Percentiles rank a stretch among this genome's conserved stretches.
These are phyloP conservation scores for Cynara cardunculus DNA, from an alignment of 129 eudicot species.

Conservation along the genomic window DNA sequence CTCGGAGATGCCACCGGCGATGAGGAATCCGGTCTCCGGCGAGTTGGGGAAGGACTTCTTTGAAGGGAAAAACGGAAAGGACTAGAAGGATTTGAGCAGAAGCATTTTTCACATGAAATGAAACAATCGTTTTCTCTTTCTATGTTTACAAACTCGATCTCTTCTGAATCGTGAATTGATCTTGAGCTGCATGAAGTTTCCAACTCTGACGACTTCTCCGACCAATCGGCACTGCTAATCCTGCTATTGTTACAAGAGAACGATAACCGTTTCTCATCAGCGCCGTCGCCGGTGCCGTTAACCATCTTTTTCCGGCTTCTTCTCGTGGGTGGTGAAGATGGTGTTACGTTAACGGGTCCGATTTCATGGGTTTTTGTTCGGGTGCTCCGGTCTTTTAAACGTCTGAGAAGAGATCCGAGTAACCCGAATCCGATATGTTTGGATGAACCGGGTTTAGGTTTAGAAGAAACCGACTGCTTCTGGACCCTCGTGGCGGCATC, in stretches of 20 bases:
- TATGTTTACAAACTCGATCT: not conserved
- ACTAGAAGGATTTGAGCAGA: conserved; percentile 53
- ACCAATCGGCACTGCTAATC: conserved; percentile 50
- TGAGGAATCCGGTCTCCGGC: conserved; percentile 37
- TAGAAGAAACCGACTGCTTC: not conserved
- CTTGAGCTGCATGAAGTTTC: conserved; percentile 61
- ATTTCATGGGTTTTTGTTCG: conserved; percentile 32
- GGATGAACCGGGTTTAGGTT: conserved; percentile 32
- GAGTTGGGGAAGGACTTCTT: conserved; percentile 38
- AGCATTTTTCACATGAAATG: conserved; percentile 28
- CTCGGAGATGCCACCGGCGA: conserved; percentile 66
- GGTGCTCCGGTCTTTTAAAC: conserved; percentile 43
- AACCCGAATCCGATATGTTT: conserved; percentile 45
- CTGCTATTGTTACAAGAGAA: conserved; percentile 41
- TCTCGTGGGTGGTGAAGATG: conserved; percentile 4
- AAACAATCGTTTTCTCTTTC: not conserved
- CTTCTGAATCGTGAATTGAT: conserved; percentile 40
- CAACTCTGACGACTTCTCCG: conserved; percentile 55
- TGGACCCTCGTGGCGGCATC: conserved; percentile 76
- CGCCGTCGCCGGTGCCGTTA: not conserved
- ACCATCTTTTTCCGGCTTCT: conserved; percentile 20
- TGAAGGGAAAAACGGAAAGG: conserved; percentile 76
- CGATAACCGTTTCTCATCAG: conserved; percentile 27
- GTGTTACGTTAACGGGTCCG: conserved; percentile 18
- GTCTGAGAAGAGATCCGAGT: conserved; percentile 62